Evolutionary conservation across 768 basidiomycete species (phyloP).

Genomic region (Russula foetens): DNA sequence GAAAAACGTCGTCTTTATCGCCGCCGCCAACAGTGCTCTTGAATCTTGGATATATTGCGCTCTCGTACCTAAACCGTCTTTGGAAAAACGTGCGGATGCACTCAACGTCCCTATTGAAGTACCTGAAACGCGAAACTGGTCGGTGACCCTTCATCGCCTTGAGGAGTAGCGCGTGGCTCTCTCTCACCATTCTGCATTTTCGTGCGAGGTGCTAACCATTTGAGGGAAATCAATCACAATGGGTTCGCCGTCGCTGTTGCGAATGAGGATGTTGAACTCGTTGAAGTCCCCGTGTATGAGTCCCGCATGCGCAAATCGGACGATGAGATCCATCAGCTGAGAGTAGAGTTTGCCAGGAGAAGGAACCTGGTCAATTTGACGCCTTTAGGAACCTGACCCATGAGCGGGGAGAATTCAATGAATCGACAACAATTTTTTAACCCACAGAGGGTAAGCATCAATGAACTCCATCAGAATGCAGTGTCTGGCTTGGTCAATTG

Average conservation of each 20-base stretch:
- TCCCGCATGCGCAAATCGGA: constrained; percentile 86
- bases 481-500: constrained; percentile 92
- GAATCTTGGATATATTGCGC: constrained; percentile 81
- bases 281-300: constrained; percentile 99
- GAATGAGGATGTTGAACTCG: constrained; percentile 97
- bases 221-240: constrained; percentile 98
- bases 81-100: constrained; percentile 92
- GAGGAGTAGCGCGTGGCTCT: background rate
- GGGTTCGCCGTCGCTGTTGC: constrained; percentile 64
- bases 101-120: constrained; percentile 97
- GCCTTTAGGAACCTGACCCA: constrained; percentile 36
- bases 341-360: constrained; percentile 91
- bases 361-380: constrained; percentile 76
- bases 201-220: constrained; percentile 96
- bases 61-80: constrained; percentile 89
- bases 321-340: constrained; percentile 88
- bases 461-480: constrained; percentile 95
- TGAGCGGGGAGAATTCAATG: background rate
- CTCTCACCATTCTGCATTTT: constrained; percentile 89
- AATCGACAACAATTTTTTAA: constrained; percentile 11
- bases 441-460: constrained; percentile 90
- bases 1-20: constrained; percentile 41
- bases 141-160: background rate
- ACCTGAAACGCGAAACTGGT: constrained; percentile 51
- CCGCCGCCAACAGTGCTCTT: constrained; percentile 47